Conservation (phyloP, 1,284 basidiomycete species). For the Peniophora sp. region DNA sequence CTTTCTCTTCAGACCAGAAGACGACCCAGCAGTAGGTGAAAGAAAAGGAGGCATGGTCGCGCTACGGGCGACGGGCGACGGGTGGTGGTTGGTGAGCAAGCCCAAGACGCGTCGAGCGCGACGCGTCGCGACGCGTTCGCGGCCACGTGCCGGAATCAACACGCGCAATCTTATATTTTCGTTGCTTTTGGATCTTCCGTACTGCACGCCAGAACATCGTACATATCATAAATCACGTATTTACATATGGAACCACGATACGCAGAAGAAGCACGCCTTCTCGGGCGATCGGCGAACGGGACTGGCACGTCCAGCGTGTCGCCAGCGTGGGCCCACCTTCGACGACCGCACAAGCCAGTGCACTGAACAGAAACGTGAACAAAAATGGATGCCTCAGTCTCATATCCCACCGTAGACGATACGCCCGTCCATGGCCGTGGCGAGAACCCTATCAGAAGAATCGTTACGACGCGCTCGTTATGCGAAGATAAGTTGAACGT, state of each 20-base stretch:
- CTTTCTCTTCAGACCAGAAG: conserved; percentile 19
- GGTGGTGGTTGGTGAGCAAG: background rate
- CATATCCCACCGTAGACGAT: conserved; percentile 51
- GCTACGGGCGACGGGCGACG: background rate
- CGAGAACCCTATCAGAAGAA: conserved; percentile 37
- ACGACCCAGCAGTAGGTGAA: conserved; percentile 1
- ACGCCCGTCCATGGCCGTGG: conserved; percentile 75
- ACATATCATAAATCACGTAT: no score
- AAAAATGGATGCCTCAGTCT: background rate
- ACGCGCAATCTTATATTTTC: background rate
- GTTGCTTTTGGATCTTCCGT: no score
- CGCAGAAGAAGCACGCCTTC: no score
- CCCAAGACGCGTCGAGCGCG: background rate
- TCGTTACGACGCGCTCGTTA: no score
- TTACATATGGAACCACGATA: no score
- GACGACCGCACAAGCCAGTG: no score
- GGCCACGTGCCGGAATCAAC: background rate
- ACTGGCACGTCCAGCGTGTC: no score
- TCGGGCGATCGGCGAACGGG: no score
- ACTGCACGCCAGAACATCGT: no score
- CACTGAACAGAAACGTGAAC: no score
- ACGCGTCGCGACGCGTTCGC: conserved; percentile 6
- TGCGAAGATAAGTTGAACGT: no score
- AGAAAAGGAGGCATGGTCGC: conserved; percentile 6
- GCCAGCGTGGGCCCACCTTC: no score